Evolutionary conservation across 352 stramenopile genomes (phyloP).

Genomic region (Pythium plurisporium): DNA sequence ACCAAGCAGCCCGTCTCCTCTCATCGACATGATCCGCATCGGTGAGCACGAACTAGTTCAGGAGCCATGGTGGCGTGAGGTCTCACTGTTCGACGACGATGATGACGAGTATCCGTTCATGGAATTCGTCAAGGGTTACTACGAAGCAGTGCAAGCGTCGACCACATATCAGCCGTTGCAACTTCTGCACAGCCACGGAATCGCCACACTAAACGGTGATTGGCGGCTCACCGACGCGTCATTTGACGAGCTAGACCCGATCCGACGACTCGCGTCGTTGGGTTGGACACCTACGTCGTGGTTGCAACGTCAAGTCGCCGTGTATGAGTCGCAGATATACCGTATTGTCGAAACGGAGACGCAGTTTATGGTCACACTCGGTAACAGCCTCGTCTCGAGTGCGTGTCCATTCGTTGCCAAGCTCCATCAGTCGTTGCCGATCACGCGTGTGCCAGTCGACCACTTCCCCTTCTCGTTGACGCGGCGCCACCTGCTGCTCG

Average conservation of each 20-base stretch:
- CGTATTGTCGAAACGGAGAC: constrained; percentile 56
- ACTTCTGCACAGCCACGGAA: not conserved
- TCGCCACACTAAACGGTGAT: too few relatives aligned
- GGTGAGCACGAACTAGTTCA: constrained; percentile 6
- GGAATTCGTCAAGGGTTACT: constrained; percentile 14
- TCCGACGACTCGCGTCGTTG: constrained; percentile 22
- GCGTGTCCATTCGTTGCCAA: constrained; percentile 47
- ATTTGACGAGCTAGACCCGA: constrained; percentile 13
- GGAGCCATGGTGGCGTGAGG: constrained; percentile 11
- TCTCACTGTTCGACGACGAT: constrained; percentile 15
- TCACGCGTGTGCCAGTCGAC: constrained; percentile 39
- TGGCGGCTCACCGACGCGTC: constrained; percentile 13
- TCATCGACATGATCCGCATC: constrained; percentile 11
- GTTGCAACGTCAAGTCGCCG: constrained; percentile 49
- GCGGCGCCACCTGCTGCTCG: constrained; percentile 44
- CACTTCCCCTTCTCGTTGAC: constrained; percentile 59
- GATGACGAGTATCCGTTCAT: constrained; percentile 20
- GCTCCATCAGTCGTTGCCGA: constrained; percentile 39
- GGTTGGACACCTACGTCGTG: constrained; percentile 21
- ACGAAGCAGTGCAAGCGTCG: constrained; percentile 10
- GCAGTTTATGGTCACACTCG: constrained; percentile 52
- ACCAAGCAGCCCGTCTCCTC: constrained; percentile 10
- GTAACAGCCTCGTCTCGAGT: constrained; percentile 53
- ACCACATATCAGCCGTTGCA: not conserved
- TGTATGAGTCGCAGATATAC: constrained; percentile 47